Conservation (phyloP, 768 basidiomycete species). For the Auricularia auricula-judae region DNA sequence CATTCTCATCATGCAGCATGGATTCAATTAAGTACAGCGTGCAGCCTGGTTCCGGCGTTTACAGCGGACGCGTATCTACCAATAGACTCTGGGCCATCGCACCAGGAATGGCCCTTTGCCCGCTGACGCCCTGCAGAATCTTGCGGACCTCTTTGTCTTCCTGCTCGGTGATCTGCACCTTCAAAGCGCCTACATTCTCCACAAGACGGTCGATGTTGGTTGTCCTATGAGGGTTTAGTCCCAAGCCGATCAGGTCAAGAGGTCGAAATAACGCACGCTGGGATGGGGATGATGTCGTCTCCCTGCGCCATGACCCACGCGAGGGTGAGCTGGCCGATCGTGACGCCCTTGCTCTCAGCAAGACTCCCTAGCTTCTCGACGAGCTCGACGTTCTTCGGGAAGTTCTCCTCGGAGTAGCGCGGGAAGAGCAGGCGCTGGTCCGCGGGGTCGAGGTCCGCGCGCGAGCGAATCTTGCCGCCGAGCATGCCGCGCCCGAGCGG, state of each 20-base stretch:
- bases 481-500: slow-evolving; percentile 4
- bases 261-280: slow-evolving; percentile 8
- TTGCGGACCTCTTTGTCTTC: too few relatives aligned
- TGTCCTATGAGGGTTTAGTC: neutral
- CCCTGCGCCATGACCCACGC: slow-evolving; percentile 24
- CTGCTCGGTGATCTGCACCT: too few relatives aligned
- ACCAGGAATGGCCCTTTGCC: too few relatives aligned
- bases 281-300: slow-evolving; percentile 18
- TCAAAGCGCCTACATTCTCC: too few relatives aligned
- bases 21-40: too few relatives aligned
- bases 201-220: too few relatives aligned
- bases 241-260: neutral
- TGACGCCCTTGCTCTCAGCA: slow-evolving; percentile 20
- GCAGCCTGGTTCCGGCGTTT: too few relatives aligned
- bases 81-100: too few relatives aligned
- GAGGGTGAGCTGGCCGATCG: slow-evolving; percentile 24
- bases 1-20: too few relatives aligned
- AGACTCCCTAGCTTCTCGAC: slow-evolving; percentile 16
- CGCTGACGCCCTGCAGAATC: too few relatives aligned
- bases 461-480: slow-evolving; percentile 8
- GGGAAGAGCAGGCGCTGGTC: slow-evolving; percentile 6
- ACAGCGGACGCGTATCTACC: too few relatives aligned
- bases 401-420: slow-evolving; percentile 18
- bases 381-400: slow-evolving; percentile 24
- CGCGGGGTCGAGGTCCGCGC: slow-evolving; percentile 7